These are phyloP conservation scores for Knufia fluminis DNA, from an alignment of 2,329 filamentous ascomycete genomes.

Conservation along the genomic window DNA sequence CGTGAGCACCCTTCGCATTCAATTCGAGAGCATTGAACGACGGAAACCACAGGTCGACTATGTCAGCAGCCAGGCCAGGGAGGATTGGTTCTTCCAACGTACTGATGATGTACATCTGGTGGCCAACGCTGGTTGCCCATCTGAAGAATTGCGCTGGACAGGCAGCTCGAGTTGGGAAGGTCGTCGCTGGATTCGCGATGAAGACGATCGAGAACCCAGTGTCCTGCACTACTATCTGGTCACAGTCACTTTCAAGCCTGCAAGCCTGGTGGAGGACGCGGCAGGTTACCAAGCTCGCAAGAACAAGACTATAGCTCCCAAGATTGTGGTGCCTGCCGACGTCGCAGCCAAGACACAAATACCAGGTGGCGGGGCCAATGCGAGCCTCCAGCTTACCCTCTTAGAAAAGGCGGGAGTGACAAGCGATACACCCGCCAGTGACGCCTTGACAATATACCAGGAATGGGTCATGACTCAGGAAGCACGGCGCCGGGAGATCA, in stretches of 20 bases:
- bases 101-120: slow-evolving; percentile 5
- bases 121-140: background rate
- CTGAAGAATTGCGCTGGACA: slow-evolving; percentile 29
- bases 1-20: slow-evolving; percentile 35
- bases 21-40: slow-evolving; percentile 41
- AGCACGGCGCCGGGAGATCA: background rate
- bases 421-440: background rate
- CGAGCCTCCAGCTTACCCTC: background rate
- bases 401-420: background rate
- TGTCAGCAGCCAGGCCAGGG: slow-evolving; percentile 27
- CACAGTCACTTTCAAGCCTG: slow-evolving; percentile 34
- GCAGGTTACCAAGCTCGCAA: background rate
- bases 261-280: background rate
- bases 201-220: slow-evolving; percentile 26
- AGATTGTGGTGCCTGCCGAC: background rate
- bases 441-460: background rate
- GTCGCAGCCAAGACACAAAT: background rate
- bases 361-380: background rate
- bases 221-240: slow-evolving; percentile 40
- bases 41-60: slow-evolving; percentile 38
- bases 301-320: background rate
- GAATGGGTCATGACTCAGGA: background rate
- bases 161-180: slow-evolving; percentile 36
- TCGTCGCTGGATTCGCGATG: slow-evolving; percentile 36
- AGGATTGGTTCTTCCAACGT: slow-evolving; percentile 9